Percentiles rank a stretch among this genome's conserved stretches.
Conservation (phyloP, 73 alveolate genomes). For the Vitrella brassicaformis region DNA sequence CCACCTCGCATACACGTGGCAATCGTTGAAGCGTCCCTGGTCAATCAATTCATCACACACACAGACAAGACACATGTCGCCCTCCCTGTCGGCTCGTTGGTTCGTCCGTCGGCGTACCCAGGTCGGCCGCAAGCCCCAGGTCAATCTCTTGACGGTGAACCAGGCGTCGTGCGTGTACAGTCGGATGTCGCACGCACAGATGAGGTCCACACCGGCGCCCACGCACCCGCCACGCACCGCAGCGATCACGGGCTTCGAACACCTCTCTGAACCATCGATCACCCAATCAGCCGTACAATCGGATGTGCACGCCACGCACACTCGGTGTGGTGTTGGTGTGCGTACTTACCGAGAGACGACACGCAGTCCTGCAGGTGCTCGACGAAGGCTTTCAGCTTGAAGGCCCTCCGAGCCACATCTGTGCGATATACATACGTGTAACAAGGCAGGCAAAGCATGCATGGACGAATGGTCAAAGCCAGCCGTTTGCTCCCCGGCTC, state of each 20-base stretch:
- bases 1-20: slow-evolving; percentile 12
- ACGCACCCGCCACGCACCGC: slow-evolving; percentile 45
- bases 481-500: no score
- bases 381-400: no score
- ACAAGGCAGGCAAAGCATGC: no score
- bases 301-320: no score
- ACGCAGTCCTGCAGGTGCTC: no score
- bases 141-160: slow-evolving; percentile 47
- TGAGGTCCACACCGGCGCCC: slow-evolving; percentile 48
- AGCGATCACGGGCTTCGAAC: slow-evolving; percentile 41
- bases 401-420: no score
- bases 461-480: no score
- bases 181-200: slow-evolving; percentile 50
- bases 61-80: not conserved
- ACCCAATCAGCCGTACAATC: no score
- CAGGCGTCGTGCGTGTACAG: slow-evolving; percentile 41
- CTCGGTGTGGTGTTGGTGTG: no score
- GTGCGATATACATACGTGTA: no score
- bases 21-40: slow-evolving; percentile 46
- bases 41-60: not conserved
- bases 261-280: no score
- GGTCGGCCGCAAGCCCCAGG: slow-evolving; percentile 49
- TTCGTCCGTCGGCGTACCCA: slow-evolving; percentile 27
- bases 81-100: not conserved
- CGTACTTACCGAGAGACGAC: no score